These are phyloP conservation scores for Ampelomyces quisqualis DNA, from an alignment of 2,329 filamentous ascomycete species.

Conservation along the genomic window DNA sequence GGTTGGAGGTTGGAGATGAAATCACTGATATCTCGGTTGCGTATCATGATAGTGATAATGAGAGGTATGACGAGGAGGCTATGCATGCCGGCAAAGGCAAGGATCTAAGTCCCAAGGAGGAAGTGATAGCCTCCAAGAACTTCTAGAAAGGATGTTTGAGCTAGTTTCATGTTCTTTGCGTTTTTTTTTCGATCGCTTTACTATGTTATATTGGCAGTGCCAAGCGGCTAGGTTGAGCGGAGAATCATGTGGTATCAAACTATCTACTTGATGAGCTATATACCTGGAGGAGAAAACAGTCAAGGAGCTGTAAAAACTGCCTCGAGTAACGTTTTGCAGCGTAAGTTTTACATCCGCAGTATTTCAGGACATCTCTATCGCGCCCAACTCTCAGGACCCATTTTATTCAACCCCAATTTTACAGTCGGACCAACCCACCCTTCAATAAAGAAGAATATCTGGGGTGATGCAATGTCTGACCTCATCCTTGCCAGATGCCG, in stretches of 20 bases:
- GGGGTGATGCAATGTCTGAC: not conserved
- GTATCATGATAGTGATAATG: slow-evolving; percentile 25
- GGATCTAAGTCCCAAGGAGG: not conserved
- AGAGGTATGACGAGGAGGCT: slow-evolving; percentile 32
- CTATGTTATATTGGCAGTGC: not conserved
- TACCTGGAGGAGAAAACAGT: too few species aligned
- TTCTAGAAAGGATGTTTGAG: slow-evolving; percentile 6
- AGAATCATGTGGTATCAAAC: too few species aligned
- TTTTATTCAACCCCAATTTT: too few species aligned
- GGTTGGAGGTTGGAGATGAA: slow-evolving; percentile 70
- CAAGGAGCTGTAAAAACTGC: too few species aligned
- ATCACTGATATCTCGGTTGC: slow-evolving; percentile 31
- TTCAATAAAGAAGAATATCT: too few species aligned
- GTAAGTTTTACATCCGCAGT: too few species aligned
- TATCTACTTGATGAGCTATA: too few species aligned
- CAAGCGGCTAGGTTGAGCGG: too few species aligned
- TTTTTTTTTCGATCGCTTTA: not conserved
- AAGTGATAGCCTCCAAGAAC: slow-evolving; percentile 12
- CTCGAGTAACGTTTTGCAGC: too few species aligned
- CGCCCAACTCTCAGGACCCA: too few species aligned
- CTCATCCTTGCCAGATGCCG: slow-evolving; percentile 6
- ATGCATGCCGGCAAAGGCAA: slow-evolving; percentile 18
- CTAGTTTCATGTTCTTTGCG: not conserved
- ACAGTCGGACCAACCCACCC: too few species aligned
- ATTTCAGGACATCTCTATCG: too few species aligned